Conservation (phyloP, 1,284 basidiomycete species). For the Pulveroboletus sp. region DNA sequence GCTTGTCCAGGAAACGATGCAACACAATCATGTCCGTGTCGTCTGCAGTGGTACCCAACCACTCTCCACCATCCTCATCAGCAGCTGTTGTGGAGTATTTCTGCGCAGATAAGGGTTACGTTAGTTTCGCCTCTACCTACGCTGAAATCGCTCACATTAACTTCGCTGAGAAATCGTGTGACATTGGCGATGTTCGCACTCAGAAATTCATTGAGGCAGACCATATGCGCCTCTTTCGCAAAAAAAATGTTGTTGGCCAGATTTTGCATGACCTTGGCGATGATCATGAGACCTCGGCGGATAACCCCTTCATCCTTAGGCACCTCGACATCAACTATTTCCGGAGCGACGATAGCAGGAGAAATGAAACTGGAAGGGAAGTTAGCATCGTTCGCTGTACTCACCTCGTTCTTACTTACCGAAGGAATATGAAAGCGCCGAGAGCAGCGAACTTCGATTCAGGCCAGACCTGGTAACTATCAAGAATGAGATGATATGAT, state of each 20-base stretch:
- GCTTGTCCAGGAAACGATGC: slow-evolving; percentile 79
- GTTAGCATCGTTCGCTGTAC: slow-evolving; percentile 1
- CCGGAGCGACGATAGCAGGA: slow-evolving; percentile 85
- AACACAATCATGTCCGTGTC: slow-evolving; percentile 79
- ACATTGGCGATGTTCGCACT: slow-evolving; percentile 75
- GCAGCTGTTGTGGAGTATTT: slow-evolving; percentile 48
- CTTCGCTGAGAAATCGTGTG: slow-evolving; percentile 78
- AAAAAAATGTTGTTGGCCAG: slow-evolving; percentile 91
- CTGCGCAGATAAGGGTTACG: slow-evolving; percentile 33
- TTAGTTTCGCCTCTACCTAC: neutral
- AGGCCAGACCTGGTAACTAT: slow-evolving; percentile 63
- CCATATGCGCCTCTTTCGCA: slow-evolving; percentile 86
- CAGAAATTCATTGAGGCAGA: slow-evolving; percentile 75
- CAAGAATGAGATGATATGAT: slow-evolving; percentile 14
- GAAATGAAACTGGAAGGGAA: slow-evolving; percentile 61
- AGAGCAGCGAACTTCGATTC: slow-evolving; percentile 83
- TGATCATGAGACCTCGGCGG: slow-evolving; percentile 77
- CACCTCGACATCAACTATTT: slow-evolving; percentile 78
- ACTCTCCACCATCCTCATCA: slow-evolving; percentile 63
- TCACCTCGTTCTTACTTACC: slow-evolving; percentile 40
- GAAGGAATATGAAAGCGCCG: slow-evolving; percentile 88
- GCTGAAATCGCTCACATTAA: slow-evolving; percentile 52
- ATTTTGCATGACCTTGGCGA: slow-evolving; percentile 91
- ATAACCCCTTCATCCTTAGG: slow-evolving; percentile 59
- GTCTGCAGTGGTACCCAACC: slow-evolving; percentile 71